A percentile compares a stretch with the other conserved stretches of the same genome.
Conservation (phyloP, 1,139 yeast genomes). For the Pichia sp. region DNA sequence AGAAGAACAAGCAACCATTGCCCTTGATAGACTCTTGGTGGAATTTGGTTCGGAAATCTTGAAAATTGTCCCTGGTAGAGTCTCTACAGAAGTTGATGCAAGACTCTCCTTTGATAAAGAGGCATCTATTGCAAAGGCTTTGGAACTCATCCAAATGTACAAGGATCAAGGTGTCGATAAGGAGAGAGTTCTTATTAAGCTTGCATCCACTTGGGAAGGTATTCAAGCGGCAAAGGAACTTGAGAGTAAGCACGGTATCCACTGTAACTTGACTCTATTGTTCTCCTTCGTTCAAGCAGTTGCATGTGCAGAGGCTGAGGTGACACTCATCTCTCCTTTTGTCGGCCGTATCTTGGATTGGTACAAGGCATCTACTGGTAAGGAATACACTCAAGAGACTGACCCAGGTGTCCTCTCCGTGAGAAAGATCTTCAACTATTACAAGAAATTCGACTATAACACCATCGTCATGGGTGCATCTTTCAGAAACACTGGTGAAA, state of each 20-base stretch:
- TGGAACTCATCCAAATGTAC: conserved; percentile 79
- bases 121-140: conserved; percentile 88
- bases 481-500: conserved; percentile 96
- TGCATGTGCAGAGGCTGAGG: conserved; percentile 97
- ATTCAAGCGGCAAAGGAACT: conserved; percentile 97
- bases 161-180: conserved; percentile 74
- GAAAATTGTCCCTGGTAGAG: conserved; percentile 97
- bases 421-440: conserved; percentile 85
- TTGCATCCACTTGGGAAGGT: conserved; percentile 99
- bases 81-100: conserved; percentile 98
- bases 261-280: conserved; percentile 91
- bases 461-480: conserved; percentile 99
- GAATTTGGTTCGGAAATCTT: conserved; percentile 95
- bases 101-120: conserved; percentile 93
- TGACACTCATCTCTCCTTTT: conserved; percentile 95
- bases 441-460: conserved; percentile 93
- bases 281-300: conserved; percentile 97
- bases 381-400: conserved; percentile 68
- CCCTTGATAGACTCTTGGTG: conserved; percentile 87
- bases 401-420: conserved; percentile 98
- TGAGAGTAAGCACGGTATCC: conserved; percentile 85
- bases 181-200: conserved; percentile 90
- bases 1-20: conserved; percentile 62
- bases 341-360: conserved; percentile 99
- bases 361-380: conserved; percentile 94